A percentile compares a stretch with the other conserved stretches of the same genome.
These are phyloP conservation scores for Mycena capillaripes DNA, from an alignment of 768 basidiomycete genomes.

Conservation along the genomic window DNA sequence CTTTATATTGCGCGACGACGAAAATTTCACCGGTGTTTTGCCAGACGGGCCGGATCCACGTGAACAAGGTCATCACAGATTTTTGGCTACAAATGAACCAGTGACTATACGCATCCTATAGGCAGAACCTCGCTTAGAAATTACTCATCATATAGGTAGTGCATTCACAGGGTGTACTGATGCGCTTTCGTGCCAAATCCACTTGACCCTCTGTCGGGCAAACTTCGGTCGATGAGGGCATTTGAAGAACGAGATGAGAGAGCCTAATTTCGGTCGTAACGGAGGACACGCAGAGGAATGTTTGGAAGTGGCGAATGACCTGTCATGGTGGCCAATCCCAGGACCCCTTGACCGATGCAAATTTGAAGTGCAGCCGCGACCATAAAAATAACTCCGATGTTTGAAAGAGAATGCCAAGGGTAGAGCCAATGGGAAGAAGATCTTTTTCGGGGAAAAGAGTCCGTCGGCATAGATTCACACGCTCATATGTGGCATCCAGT, in stretches of 20 bases:
- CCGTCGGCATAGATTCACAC: too few relatives aligned
- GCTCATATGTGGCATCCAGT: too few relatives aligned
- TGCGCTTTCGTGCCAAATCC: not conserved
- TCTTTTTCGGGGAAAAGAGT: not conserved
- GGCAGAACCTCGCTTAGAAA: not conserved
- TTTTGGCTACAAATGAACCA: not conserved
- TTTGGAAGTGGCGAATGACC: not conserved
- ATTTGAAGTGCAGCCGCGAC: not conserved
- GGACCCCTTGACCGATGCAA: not conserved
- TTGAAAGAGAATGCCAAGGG: not conserved
- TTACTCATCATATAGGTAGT: not conserved
- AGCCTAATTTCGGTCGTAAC: not conserved
- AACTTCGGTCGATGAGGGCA: not conserved
- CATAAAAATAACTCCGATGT: not conserved
- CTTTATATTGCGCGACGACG: not conserved
- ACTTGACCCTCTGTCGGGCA: conserved; percentile 8
- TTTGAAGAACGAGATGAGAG: too few relatives aligned
- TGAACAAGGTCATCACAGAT: not conserved
- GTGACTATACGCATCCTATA: conserved; percentile 2
- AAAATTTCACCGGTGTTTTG: conserved; percentile 18
- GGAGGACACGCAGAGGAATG: not conserved
- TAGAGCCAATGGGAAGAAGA: not conserved
- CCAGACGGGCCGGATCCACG: conserved; percentile 14
- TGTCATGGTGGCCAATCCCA: not conserved
- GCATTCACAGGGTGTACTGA: not conserved